Percentiles rank a stretch among this genome's conserved stretches.
These are phyloP conservation scores for Claviceps humidiphila DNA, from an alignment of 2,329 filamentous ascomycete species.

Conservation along the genomic window DNA sequence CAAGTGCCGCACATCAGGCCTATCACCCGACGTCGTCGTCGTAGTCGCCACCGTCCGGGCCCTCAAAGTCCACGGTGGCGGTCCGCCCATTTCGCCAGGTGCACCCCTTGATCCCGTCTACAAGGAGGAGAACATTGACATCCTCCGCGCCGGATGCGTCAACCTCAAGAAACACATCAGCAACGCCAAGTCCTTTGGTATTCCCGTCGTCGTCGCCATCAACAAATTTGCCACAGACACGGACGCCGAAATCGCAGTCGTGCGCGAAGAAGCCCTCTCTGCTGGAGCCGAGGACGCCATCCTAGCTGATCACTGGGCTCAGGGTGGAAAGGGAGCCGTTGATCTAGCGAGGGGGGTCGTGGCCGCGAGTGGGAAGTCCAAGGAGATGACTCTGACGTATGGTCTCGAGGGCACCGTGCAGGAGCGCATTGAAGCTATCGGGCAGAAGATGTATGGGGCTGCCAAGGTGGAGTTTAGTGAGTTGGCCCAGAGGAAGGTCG, in stretches of 20 bases:
- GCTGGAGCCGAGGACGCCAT: constrained; percentile 92
- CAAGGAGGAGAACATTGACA: constrained; percentile 82
- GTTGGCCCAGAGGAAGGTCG: constrained; percentile 88
- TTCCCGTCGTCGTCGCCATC: constrained; percentile 92
- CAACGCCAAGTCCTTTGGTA: constrained; percentile 78
- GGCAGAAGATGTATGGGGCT: constrained; percentile 88
- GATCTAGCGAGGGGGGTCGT: constrained; percentile 82
- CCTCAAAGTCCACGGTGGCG: constrained; percentile 92
- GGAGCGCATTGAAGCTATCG: constrained; percentile 82
- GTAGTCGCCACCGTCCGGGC: constrained; percentile 92
- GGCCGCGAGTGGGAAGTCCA: constrained; percentile 67
- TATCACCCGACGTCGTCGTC: constrained; percentile 85
- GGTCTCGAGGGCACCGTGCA: constrained; percentile 65
- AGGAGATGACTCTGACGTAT: constrained; percentile 82
- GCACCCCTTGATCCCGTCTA: constrained; percentile 79
- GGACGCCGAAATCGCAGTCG: constrained; percentile 75
- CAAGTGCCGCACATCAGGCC: constrained; percentile 90
- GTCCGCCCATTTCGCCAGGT: constrained; percentile 83
- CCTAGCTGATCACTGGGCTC: constrained; percentile 90
- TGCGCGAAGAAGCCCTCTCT: constrained; percentile 80
- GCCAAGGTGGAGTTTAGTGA: constrained; percentile 83
- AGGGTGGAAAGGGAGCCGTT: constrained; percentile 80
- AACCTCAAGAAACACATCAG: constrained; percentile 92
- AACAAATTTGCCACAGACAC: constrained; percentile 95
- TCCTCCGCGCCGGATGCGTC: constrained; percentile 78